These are phyloP conservation scores for Kodamaea jinghongensis DNA, from an alignment of 805 yeast genomes.

Conservation along the genomic window DNA sequence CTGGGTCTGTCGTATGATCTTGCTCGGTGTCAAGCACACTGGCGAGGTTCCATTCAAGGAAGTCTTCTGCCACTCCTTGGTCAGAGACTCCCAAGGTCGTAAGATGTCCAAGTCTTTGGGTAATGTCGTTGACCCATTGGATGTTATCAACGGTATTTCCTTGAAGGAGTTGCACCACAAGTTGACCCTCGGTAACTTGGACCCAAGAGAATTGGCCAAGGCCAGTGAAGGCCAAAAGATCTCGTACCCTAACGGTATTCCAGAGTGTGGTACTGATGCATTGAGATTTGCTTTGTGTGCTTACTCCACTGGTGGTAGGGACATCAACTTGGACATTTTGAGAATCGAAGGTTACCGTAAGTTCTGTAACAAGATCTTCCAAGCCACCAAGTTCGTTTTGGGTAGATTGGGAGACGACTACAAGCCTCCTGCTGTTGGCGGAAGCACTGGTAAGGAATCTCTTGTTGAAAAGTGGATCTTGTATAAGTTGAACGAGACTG, in stretches of 20 bases:
- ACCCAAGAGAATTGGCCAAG: slow-evolving; percentile 79
- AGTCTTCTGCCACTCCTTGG: slow-evolving; percentile 97
- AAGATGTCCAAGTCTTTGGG: slow-evolving; percentile 98
- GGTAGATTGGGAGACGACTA: slow-evolving; percentile 90
- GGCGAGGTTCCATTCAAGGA: slow-evolving; percentile 92
- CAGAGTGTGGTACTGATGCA: slow-evolving; percentile 99
- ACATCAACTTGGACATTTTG: slow-evolving; percentile 90
- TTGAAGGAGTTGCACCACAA: slow-evolving; percentile 77
- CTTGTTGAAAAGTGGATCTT: slow-evolving; percentile 96
- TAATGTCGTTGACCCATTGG: slow-evolving; percentile 93
- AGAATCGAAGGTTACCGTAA: slow-evolving; percentile 99
- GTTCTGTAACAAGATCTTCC: slow-evolving; percentile 99
- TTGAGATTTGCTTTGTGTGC: slow-evolving; percentile 97
- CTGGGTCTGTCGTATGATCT: slow-evolving; percentile 98
- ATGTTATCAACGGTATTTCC: slow-evolving; percentile 86
- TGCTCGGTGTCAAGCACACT: slow-evolving; percentile 85
- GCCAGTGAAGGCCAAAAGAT: slow-evolving; percentile 85
- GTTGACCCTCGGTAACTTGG: slow-evolving; percentile 78
- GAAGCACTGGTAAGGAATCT: slow-evolving; percentile 73
- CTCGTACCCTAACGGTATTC: slow-evolving; percentile 95
- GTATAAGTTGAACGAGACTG: slow-evolving; percentile 73
- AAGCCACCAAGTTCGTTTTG: slow-evolving; percentile 95
- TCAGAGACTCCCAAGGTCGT: slow-evolving; percentile 98
- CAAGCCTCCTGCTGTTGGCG: slow-evolving; percentile 66
- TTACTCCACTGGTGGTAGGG: slow-evolving; percentile 98